Base-by-base conservation (phyloP, 805 yeast genomes). In the Kodamaea leandrae region DNA sequence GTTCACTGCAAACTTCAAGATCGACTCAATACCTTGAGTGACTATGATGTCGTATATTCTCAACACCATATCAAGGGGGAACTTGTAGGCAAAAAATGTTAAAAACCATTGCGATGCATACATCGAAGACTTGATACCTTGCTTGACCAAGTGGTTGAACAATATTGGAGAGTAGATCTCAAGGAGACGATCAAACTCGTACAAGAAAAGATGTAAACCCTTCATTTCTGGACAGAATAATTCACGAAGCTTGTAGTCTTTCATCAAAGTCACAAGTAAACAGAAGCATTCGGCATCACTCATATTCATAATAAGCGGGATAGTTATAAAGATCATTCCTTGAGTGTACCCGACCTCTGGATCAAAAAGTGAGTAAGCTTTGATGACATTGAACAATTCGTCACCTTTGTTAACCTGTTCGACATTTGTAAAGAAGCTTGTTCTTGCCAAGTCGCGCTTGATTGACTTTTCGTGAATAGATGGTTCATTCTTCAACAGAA, bases 51-150 rank as follows among this genome's bases (percentile, higher is more conserved):
- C 99, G 60, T 78, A 87, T 29, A 93, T 86, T 46, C 97, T 73
- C 48, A 88, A 66, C 17, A 93, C 97, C 57, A 91, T 83, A 42
- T 81, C 86, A 37, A 90, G 68, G 12, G 99, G 98, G 60, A 93
- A 91, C 58, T 88, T 88, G 68, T 93, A 93, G 5, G 96, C 95
- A 64, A 93, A 93, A 49, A 93, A 75, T 0, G 98, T 93, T 52
- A 93, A 72, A 56, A 93, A 91, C 99, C 99, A 93, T 63, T 93
- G 98, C 2, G 96, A 82, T 0, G 97, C 98, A 68, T 87, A 93
- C 98, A 91, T 91, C 16, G 95, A 83, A 2, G 96, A 85, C 46
- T 83, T 77, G 17, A 93, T 80, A 4, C 97, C 97, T 61, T 91
- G 95, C 47, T 89, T 80, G 19, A 75, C 72, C 51, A 93, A 67